Base-by-base conservation (phyloP, 805 yeast genomes). In the Alloascoidea africana region DNA sequence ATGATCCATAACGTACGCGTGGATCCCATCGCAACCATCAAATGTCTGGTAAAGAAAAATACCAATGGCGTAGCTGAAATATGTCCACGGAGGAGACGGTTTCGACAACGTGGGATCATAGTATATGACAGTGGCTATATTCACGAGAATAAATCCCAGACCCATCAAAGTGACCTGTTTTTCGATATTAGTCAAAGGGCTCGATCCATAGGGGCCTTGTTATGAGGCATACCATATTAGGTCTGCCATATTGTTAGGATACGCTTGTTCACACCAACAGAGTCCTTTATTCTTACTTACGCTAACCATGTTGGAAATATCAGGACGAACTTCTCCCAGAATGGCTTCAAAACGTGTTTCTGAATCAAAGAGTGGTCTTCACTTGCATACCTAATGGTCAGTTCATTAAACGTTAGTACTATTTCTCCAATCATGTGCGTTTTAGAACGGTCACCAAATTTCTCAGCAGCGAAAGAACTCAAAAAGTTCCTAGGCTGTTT, bases 11-110 rank as follows among this genome's bases (percentile, higher is more conserved):
- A 43, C 46, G 33, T 37, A 44, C 18, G 96, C 96, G 55, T 87
- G 97, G 45, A 81, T 70, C 3, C 97, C 97, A 56, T 87, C 97
- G 56, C 95, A 82, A 0, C 95, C 95, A 56, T 87, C 97, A 55
- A 87, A 85, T 0, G 96, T 87, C 55, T 87, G 97, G 56, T 87
- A 87, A 68, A 86, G 62, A 52, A 87, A 86, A 45, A 87, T 59
- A 4, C 94, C 89, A 43, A 81, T 51, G 0, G 93, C 96, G 53
- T 83, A 82, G 34, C 76, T 60, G 46, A 70, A 68, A 53, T 80
- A 83, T 14, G 77, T 68, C 94, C 93, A 83, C 23, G 68, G 54
- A 4, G 97, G 96, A 8, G 70, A 63, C 13, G 50, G 52, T 27
- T 64, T 47, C 35, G 71, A 56, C 42, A 84, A 65, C 39, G 66